Base-by-base conservation (phyloP, 371 early-diverging fungal genomes). In the Rhizomucor pusillus region DNA sequence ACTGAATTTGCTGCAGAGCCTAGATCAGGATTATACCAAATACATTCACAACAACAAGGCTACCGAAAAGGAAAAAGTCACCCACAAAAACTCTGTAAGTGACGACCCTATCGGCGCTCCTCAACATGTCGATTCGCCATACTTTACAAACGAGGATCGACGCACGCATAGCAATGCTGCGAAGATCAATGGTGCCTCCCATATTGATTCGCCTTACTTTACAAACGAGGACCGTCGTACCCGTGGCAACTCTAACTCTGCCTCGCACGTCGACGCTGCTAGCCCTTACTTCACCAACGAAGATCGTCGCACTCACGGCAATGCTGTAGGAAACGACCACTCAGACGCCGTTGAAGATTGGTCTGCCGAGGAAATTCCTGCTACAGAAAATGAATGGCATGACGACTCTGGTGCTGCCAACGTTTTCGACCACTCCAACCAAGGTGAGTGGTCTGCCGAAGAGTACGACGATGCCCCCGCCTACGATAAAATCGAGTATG, bases 1-100 rank as follows among this genome's bases (percentile, higher is more conserved):
- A 12, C 14, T 34, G 34, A 4, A 49, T n/a, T 22, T 1, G 12
- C 24, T 4, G 39, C 22, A 52, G 52, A 20, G 43, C 35, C 43
- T 52, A 13, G 43, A 52, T 9, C 24, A 50, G 45, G 65, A 71
- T 36, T 64, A 64, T 44, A 36, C 45, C 19, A 43, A 55, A n/a
- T 66, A 68, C 14, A 57, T 71, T 36, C 39, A 64, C 5, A 66
- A 66, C 14, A 74, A 68, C 44, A 43, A 43, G 19, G 52, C n/a
- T 19, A 52, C 44, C 9, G 52, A 43, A 49, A 59, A 48, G 10
- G 62, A 63, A 47, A 54, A 25, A 6, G 67, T 70, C 2, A 75
- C 63, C 5, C 71, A 75, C 47, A 67, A 72, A 45, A 69, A 72
- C 29, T 29, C 43, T 1, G 44, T 14, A 3, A 44, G 35, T 22